Percentiles rank a stretch among this genome's conserved stretches.
These are phyloP conservation scores for Cynara cardunculus DNA, from an alignment of 129 eudicot species.

Conservation along the genomic window DNA sequence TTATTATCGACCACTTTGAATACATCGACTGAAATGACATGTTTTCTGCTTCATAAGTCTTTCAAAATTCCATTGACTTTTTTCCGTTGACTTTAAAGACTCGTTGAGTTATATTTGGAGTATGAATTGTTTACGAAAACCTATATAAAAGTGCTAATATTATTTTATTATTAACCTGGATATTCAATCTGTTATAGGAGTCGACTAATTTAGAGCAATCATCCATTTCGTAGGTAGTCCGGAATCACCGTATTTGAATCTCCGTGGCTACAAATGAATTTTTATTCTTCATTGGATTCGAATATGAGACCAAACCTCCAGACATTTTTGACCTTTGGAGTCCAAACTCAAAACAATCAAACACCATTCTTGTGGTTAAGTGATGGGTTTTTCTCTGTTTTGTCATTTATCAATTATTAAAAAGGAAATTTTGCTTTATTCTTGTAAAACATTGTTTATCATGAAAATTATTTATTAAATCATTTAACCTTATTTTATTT, in stretches of 20 bases:
- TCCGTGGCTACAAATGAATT: too few relatives aligned
- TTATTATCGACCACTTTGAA: conserved; percentile 10
- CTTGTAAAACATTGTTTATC: neutral
- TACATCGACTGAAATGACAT: conserved; percentile 14
- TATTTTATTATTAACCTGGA: neutral
- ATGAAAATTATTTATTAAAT: neutral
- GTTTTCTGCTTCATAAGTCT: conserved; percentile 11
- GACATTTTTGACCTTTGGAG: too few relatives aligned
- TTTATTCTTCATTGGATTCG: too few relatives aligned
- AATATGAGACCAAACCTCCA: too few relatives aligned
- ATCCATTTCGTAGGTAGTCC: too few relatives aligned
- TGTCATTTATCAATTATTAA: neutral
- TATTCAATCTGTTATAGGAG: too few relatives aligned
- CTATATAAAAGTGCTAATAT: neutral
- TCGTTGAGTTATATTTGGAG: neutral
- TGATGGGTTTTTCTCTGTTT: neutral
- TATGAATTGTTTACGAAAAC: neutral
- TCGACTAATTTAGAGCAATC: too few relatives aligned
- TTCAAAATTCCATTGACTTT: conserved; percentile 21
- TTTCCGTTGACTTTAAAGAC: neutral
- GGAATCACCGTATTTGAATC: too few relatives aligned
- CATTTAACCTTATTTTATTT: neutral
- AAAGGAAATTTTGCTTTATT: neutral
- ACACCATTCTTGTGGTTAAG: too few relatives aligned
- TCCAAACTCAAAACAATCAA: too few relatives aligned